phyloP scores from a whole-genome alignment of 139 green algal species.

The Micractinium conductrix region DNA sequence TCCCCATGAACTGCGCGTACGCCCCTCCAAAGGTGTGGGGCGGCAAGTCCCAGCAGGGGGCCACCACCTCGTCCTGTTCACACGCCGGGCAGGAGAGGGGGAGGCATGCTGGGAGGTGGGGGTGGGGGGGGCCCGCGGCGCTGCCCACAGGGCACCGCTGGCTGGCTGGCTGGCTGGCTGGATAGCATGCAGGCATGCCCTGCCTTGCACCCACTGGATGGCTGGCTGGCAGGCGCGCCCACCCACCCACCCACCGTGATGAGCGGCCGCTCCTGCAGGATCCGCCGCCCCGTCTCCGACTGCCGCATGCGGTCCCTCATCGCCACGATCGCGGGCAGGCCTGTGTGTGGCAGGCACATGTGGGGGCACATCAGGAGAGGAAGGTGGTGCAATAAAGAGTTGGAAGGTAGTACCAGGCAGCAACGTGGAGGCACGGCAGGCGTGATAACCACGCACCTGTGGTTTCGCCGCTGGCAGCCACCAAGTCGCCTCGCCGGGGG shows the following conservation, averaged over 20 bases:
- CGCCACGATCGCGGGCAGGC: slow-evolving; percentile 47
- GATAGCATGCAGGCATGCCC: too few relatives aligned
- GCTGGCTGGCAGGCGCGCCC: too few relatives aligned
- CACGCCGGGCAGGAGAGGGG: too few relatives aligned
- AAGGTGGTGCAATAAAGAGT: slow-evolving; percentile 30
- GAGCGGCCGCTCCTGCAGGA: slow-evolving; percentile 80
- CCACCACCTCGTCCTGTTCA: slow-evolving; percentile 52
- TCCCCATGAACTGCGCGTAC: slow-evolving; percentile 93
- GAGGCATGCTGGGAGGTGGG: too few relatives aligned
- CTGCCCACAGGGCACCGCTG: too few relatives aligned
- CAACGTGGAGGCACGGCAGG: too few relatives aligned
- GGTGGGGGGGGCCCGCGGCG: too few relatives aligned
- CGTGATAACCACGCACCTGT: too few relatives aligned
- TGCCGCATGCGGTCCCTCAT: slow-evolving; percentile 80
- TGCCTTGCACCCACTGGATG: too few relatives aligned
- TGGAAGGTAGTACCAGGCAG: too few relatives aligned
- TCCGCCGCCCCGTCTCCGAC: slow-evolving; percentile 57
- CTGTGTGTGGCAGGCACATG: too few relatives aligned
- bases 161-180: too few relatives aligned
- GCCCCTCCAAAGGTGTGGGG: slow-evolving; percentile 83
- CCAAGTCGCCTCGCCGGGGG: slow-evolving; percentile 78
- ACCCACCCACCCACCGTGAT: slow-evolving; percentile 65
- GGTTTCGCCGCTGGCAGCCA: slow-evolving; percentile 84
- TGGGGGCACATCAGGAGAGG: not conserved
- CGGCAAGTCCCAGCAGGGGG: slow-evolving; percentile 63